Percentiles rank a stretch among this genome's conserved stretches.
These are phyloP conservation scores for Calonectria honghensis DNA, from an alignment of 2,329 filamentous ascomycete species.

Conservation along the genomic window DNA sequence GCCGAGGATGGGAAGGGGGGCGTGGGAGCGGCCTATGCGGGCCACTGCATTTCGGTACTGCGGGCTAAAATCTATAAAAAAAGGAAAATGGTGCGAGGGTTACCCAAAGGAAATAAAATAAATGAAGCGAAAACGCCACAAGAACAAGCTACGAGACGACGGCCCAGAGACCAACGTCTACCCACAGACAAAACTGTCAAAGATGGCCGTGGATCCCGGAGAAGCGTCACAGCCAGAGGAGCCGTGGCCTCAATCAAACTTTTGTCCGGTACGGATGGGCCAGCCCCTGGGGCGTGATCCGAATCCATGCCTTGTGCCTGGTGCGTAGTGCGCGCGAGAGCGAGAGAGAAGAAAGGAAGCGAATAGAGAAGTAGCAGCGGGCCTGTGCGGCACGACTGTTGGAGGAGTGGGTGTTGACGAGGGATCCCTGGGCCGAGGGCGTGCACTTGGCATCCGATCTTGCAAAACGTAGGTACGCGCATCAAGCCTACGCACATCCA, in stretches of 20 bases:
- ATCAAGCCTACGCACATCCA: conserved; percentile 14
- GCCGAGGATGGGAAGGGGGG: neutral
- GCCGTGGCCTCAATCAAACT: conserved; percentile 51
- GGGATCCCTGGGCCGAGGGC: conserved; percentile 20
- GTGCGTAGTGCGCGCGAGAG: neutral
- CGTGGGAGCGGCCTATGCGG: conserved; percentile 12
- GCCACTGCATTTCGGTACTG: conserved; percentile 13
- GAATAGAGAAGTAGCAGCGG: conserved; percentile 2
- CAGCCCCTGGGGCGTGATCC: conserved; percentile 12
- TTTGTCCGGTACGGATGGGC: conserved; percentile 39
- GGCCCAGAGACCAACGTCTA: conserved; percentile 12
- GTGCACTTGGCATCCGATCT: conserved; percentile 56
- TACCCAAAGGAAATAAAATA: neutral
- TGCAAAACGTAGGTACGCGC: conserved; percentile 22
- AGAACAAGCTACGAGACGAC: conserved; percentile 27
- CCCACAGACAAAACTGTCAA: conserved; percentile 26
- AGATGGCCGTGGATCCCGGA: conserved; percentile 46
- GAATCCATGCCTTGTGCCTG: conserved; percentile 1
- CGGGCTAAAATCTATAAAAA: conserved; percentile 36
- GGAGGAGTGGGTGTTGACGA: neutral
- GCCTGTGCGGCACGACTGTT: conserved; percentile 35
- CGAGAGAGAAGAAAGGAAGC: neutral
- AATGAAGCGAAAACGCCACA: conserved; percentile 28
- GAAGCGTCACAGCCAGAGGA: conserved; percentile 54
- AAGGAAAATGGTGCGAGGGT: conserved; percentile 36